Evolutionary conservation across 108 stramenopile genomes (phyloP).

Genomic region (Nitzschia palea): DNA sequence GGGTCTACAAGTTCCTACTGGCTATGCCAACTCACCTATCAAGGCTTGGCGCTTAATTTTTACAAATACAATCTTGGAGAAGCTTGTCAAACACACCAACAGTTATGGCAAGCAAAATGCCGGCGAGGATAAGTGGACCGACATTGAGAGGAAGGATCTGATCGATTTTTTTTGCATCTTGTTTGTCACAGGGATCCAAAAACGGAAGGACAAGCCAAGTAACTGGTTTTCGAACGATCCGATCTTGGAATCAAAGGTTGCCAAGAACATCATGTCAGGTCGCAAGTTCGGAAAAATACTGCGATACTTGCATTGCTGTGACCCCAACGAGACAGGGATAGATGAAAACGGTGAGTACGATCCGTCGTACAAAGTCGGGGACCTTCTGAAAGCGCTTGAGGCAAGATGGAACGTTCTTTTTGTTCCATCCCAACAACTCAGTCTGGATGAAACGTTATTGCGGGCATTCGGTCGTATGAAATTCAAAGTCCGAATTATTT

Average conservation of each 20-base stretch:
- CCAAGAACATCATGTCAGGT: slow-evolving; percentile 1
- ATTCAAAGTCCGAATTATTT: background rate
- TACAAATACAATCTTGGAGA: background rate
- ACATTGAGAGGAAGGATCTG: background rate
- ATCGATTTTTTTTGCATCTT: background rate
- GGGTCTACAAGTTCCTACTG: background rate
- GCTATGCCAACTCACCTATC: background rate
- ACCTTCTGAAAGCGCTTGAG: background rate
- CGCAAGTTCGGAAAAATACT: background rate
- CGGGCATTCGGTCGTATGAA: slow-evolving; percentile 1
- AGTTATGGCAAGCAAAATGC: background rate
- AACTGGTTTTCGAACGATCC: background rate
- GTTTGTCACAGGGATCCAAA: background rate
- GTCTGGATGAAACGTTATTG: slow-evolving; percentile 7
- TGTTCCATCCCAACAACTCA: background rate
- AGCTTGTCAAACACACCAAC: background rate
- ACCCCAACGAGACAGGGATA: background rate
- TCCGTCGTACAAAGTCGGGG: background rate
- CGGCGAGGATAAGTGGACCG: background rate
- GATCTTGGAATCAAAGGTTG: background rate
- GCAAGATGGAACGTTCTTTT: background rate
- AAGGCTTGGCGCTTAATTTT: background rate
- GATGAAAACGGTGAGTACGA: background rate
- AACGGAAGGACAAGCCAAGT: background rate
- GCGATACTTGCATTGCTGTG: background rate